Evolutionary conservation across 2,329 filamentous ascomycete species (phyloP), one percentile per base, ranked within the genome.

Genomic region (Claviceps monticola): DNA sequence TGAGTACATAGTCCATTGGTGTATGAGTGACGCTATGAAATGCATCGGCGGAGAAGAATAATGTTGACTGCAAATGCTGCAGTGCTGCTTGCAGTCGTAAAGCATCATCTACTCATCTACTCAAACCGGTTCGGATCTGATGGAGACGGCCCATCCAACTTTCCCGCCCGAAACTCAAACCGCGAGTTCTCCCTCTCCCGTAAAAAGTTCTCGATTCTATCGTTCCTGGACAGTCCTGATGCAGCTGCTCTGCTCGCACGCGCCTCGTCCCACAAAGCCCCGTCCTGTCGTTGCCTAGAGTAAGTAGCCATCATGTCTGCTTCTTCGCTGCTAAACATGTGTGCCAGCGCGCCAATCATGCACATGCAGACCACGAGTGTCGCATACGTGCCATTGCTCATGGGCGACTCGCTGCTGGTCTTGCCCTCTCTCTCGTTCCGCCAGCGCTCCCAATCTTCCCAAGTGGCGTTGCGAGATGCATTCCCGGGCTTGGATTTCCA

Each of bases 381-480:
- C 5, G 79, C 78, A 62, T 97, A 97, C 13, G 82, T 76, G 43
- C 82, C 80, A 62, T 95, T 95, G 53, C 84, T 86, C 68, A 91
- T 82, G 66, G 82, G 86, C 50, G 77, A 76, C 56, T 74, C 68
- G 56, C 68, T 70, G 56, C 68, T 70, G 56, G 65, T 65, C 61
- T 60, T 62, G 58, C 73, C 71, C 48, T 73, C 66, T 62, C 72
- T 63, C 65, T 74, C 66, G 37, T 80, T 73, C 59, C 86, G 78
- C 83, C 85, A 95, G 45, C 75, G 76, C 70, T 95, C 88, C 90
- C 90, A 96, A 65, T 98, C 93, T 65, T 98, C 93, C 93, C 93
- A 98, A 0, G 93, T 97, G 1, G 88, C 93, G 65, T 97, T 97
- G 59, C 70, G 68, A 49, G 74, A 75, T 13, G 78, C 66, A 51